Conservation (phyloP, 257 asterid species). For the Lavandula angustifolia region DNA sequence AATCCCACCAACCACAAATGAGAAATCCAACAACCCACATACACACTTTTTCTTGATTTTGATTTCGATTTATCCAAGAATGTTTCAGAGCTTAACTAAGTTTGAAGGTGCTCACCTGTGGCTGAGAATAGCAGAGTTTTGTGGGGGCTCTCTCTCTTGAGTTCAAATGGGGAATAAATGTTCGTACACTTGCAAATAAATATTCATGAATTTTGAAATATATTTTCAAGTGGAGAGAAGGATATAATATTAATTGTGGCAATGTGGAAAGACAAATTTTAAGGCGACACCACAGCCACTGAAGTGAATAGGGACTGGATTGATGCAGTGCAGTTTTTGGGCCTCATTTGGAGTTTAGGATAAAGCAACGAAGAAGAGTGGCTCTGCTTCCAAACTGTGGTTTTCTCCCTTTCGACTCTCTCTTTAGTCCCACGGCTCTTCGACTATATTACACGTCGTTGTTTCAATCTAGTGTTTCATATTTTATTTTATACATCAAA, state of each 20-base stretch:
- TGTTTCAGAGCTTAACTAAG: neutral
- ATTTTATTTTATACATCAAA: too few relatives aligned
- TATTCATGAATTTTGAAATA: neutral
- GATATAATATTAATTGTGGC: slow-evolving; percentile 38
- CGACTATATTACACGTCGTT: neutral
- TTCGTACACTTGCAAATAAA: slow-evolving; percentile 13
- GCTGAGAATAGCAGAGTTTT: slow-evolving; percentile 17
- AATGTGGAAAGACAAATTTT: slow-evolving; percentile 33
- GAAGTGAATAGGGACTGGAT: slow-evolving; percentile 32
- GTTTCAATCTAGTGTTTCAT: neutral
- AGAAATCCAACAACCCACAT: neutral
- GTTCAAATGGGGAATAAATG: slow-evolving; percentile 18
- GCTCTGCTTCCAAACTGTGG: slow-evolving; percentile 29
- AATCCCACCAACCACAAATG: neutral
- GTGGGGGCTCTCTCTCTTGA: slow-evolving; percentile 4
- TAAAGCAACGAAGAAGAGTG: slow-evolving; percentile 34
- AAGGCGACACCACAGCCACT: slow-evolving; percentile 42
- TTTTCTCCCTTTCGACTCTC: neutral
- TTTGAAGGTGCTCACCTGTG: slow-evolving; percentile 31
- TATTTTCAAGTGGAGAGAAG: neutral
- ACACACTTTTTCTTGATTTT: neutral
- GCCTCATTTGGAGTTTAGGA: slow-evolving; percentile 35
- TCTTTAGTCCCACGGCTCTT: neutral
- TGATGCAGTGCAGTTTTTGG: slow-evolving; percentile 31
- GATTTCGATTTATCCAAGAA: neutral